phyloP scores from a whole-genome alignment of 1,284 basidiomycete genomes.

The Ustilago hordei region DNA sequence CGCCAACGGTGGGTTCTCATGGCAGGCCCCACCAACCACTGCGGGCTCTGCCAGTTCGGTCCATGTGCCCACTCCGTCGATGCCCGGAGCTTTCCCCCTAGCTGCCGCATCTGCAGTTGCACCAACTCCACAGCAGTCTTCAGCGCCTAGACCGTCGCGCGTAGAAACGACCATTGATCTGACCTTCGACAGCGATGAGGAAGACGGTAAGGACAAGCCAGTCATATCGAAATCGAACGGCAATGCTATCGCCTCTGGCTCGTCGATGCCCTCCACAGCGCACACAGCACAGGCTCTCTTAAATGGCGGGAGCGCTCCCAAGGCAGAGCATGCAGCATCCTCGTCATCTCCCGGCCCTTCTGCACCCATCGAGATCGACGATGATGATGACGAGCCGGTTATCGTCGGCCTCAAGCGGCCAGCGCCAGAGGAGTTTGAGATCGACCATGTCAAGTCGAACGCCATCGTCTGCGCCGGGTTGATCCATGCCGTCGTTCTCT shows the following conservation, averaged over 20 bases:
- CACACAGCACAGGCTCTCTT: background rate
- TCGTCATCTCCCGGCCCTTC: slow-evolving; percentile 1
- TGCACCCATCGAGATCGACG: slow-evolving; percentile 27
- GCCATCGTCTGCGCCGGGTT: slow-evolving; percentile 64
- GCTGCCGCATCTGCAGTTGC: background rate
- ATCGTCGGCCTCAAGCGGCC: slow-evolving; percentile 45
- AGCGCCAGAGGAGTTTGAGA: slow-evolving; percentile 31
- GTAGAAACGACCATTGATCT: slow-evolving; percentile 34
- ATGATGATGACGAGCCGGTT: slow-evolving; percentile 60
- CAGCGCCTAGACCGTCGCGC: background rate
- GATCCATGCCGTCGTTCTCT: slow-evolving; percentile 58
- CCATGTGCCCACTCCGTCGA: background rate
- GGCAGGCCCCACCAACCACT: slow-evolving; percentile 4
- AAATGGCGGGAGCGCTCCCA: background rate
- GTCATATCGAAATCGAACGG: slow-evolving; percentile 4
- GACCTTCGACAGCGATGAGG: slow-evolving; percentile 43
- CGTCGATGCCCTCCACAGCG: background rate
- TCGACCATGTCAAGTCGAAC: slow-evolving; percentile 47
- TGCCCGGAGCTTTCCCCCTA: slow-evolving; percentile 18
- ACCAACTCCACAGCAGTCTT: background rate
- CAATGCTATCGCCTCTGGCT: background rate
- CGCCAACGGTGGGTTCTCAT: slow-evolving; percentile 38
- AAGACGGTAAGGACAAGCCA: slow-evolving; percentile 23
- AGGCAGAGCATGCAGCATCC: background rate
- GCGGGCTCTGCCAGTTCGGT: background rate